These are phyloP conservation scores for Globisporangium irregulare DNA, from an alignment of 352 stramenopile genomes.

Conservation along the genomic window DNA sequence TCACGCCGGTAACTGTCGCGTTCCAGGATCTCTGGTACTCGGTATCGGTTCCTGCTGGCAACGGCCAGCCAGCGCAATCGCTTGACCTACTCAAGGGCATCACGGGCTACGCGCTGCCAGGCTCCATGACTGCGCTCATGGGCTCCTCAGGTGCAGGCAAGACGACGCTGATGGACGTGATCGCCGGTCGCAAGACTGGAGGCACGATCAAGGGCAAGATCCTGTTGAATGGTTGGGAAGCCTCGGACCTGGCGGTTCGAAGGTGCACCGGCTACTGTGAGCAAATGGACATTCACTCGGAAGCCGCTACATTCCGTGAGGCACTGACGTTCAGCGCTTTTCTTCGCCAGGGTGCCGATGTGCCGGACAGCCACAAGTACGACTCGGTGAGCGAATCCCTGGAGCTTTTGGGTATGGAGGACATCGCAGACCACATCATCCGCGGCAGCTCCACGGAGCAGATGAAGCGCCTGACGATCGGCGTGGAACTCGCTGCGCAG, in stretches of 20 bases:
- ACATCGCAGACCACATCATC: slow-evolving; percentile 63
- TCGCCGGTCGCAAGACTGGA: slow-evolving; percentile 86
- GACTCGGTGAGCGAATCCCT: slow-evolving; percentile 58
- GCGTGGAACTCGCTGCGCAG: slow-evolving; percentile 89
- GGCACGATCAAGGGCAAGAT: slow-evolving; percentile 77
- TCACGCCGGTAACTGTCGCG: slow-evolving; percentile 44
- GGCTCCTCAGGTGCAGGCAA: slow-evolving; percentile 84
- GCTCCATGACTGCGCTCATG: slow-evolving; percentile 70
- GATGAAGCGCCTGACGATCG: slow-evolving; percentile 77
- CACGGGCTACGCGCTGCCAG: slow-evolving; percentile 48
- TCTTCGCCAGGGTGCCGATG: slow-evolving; percentile 52
- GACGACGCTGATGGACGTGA: slow-evolving; percentile 95
- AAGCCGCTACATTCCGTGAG: slow-evolving; percentile 89
- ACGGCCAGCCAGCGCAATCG: slow-evolving; percentile 23
- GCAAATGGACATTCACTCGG: slow-evolving; percentile 91
- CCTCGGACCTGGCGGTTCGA: slow-evolving; percentile 50
- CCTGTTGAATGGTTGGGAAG: slow-evolving; percentile 50
- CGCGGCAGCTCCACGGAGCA: slow-evolving; percentile 55
- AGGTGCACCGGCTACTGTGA: slow-evolving; percentile 67
- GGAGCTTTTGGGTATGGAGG: slow-evolving; percentile 48
- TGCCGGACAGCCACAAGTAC: slow-evolving; percentile 42
- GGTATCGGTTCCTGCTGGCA: slow-evolving; percentile 36
- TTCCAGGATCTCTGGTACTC: slow-evolving; percentile 67
- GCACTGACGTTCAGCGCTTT: slow-evolving; percentile 91
- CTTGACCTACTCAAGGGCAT: slow-evolving; percentile 60